Evolutionary conservation across 1,139 yeast genomes (phyloP).

Genomic region (Wickerhamomyces sp.): DNA sequence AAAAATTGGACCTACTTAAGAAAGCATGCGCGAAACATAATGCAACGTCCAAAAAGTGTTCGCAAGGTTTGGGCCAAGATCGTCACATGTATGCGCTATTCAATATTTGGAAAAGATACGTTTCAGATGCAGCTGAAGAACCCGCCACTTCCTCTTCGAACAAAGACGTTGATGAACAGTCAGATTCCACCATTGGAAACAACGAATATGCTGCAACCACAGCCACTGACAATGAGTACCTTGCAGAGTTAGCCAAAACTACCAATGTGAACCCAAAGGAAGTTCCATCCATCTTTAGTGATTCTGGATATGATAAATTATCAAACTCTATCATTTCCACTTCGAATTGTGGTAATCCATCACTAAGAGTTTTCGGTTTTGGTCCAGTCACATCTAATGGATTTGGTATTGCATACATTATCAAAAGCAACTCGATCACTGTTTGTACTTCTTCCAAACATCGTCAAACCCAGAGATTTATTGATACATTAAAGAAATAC

Average conservation of each 20-base stretch:
- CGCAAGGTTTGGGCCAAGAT: constrained; percentile 82
- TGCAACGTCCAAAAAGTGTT: constrained; percentile 59
- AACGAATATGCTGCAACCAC: constrained; percentile 10
- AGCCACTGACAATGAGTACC: neutral
- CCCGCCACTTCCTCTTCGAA: constrained; percentile 10
- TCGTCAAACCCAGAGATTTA: constrained; percentile 80
- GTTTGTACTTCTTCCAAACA: constrained; percentile 88
- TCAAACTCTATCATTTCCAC: constrained; percentile 64
- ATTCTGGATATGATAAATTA: constrained; percentile 67
- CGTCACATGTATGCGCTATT: constrained; percentile 84
- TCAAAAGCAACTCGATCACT: constrained; percentile 78
- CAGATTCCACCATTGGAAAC: constrained; percentile 29
- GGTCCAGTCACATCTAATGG: constrained; percentile 92
- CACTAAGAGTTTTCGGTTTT: constrained; percentile 81
- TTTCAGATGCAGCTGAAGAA: constrained; percentile 35
- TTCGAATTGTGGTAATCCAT: constrained; percentile 79
- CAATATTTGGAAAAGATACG: constrained; percentile 81
- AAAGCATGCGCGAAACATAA: constrained; percentile 71
- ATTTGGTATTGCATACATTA: constrained; percentile 87
- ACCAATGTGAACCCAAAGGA: constrained; percentile 23
- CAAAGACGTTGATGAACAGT: constrained; percentile 19
- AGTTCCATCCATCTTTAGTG: constrained; percentile 67
- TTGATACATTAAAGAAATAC: constrained; percentile 68
- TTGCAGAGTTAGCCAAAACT: neutral
- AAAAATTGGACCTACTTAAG: constrained; percentile 56